Base-by-base conservation (phyloP, 805 yeast genomes). In the Candida loeiensis region DNA sequence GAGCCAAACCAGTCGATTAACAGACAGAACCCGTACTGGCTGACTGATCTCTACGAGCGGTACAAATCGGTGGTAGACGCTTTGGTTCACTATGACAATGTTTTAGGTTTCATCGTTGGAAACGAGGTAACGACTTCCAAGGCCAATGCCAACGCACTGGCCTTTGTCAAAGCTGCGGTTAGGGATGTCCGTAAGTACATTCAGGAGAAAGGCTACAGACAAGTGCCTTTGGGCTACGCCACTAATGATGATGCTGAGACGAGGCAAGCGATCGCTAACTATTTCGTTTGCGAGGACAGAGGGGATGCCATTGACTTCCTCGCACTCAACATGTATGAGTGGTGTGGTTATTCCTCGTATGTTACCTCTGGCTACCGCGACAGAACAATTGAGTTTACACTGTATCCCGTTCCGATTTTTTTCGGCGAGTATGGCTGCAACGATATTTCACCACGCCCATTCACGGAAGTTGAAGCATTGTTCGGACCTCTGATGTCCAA, bases 391-490 rank as follows among this genome's bases (percentile, higher is more conserved):
- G 64, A 61, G 41, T 64, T 53, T 40, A 26, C 39, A 15, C 49
- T 55, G 25, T 56, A 47, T 43, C 60, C 67, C 1, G 62, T 63
- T 14, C 71, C 72, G 3, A 48, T 64, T 3, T 61, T 65, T 41
- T 65, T 65, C 50, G 62, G 68, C 43, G 72, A 65, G 37, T 66
- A 49, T 50, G 71, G 71, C 8, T 66, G 72, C 52, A 64, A 64
- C 45, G 42, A 47, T 2, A 54, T 56, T n/a, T 40, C 45, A 12
- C 70, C 71, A 5, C 51, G 71, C 28, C 69, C 69, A 3, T 66
- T 66, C 41, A 61, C 69, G 3, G 72, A 66, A 33, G 55, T 66
- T 18, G 69, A 62, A 39, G 60, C 61, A 12, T 39, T 65, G 7
- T 63, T 53, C 41, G 66, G 68, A 2, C 40, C 52, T 13, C 46